These are phyloP conservation scores for Ploettnerulaceae sp. DNA, from an alignment of 2,329 filamentous ascomycete species.

Conservation along the genomic window DNA sequence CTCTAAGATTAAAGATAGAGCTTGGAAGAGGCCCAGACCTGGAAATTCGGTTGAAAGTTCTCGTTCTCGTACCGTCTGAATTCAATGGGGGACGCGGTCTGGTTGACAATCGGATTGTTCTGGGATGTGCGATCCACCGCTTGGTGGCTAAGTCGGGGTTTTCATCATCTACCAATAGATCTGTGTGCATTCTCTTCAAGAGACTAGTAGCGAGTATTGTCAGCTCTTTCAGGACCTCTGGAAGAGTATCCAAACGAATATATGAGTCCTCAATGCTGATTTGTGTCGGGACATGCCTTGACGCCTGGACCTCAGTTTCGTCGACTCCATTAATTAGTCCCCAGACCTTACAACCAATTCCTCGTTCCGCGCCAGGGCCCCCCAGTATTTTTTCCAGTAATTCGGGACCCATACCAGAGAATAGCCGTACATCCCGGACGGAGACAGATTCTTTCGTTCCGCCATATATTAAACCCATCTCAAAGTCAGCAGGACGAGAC, in stretches of 20 bases:
- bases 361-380: constrained; percentile 64
- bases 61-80: constrained; percentile 48
- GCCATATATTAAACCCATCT: constrained; percentile 43
- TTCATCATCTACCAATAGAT: constrained; percentile 53
- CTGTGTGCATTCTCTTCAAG: constrained; percentile 70
- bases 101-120: constrained; percentile 75
- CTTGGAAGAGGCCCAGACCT: constrained; percentile 68
- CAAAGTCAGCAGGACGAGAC: constrained; percentile 38
- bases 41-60: constrained; percentile 66
- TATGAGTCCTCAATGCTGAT: constrained; percentile 97
- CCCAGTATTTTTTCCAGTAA: constrained; percentile 64
- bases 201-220: constrained; percentile 64
- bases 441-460: constrained; percentile 53
- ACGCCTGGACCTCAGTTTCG: constrained; percentile 64
- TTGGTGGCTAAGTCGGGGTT: constrained; percentile 21
- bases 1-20: constrained; percentile 64
- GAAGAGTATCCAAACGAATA: constrained; percentile 58
- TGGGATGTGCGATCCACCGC: constrained; percentile 74
- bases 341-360: constrained; percentile 71
- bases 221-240: constrained; percentile 64
- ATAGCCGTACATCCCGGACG: constrained; percentile 59
- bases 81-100: constrained; percentile 54
- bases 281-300: constrained; percentile 70
- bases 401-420: constrained; percentile 57
- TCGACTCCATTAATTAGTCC: constrained; percentile 77